Evolutionary conservation across 192 early-diverging fungal species (phyloP), one percentile per base, ranked within the genome.

Genomic region (Gryganskiella cystojenkinii): DNA sequence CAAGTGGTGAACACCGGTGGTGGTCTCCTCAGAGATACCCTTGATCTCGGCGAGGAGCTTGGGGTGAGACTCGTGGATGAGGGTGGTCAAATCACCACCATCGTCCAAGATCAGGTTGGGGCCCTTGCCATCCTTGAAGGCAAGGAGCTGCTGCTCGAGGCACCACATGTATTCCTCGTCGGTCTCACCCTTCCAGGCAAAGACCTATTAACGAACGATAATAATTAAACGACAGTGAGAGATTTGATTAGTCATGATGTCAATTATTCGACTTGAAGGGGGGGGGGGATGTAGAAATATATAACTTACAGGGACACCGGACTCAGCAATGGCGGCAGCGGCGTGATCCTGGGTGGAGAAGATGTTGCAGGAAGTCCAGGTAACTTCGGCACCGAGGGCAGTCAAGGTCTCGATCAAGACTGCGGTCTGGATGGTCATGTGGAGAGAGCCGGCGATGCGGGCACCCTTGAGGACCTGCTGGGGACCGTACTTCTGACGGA

Each of bases 261-360:
- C 46, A 47, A 14, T 9, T 47, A 7, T n/a, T n/a, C n/a, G n/a
- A n/a, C n/a, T n/a, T n/a, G n/a, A n/a, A n/a, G n/a, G n/a, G n/a
- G n/a, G n/a, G n/a, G n/a, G n/a, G n/a, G n/a, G n/a, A n/a, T n/a
- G n/a, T 24, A 40, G 44, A 11, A 13, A 45, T 37, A 59, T 61
- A 47, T n/a, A 10, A 57, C 61, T 35, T 71, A 99, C 97, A 60
- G 97, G 96, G 71, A 98, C 92, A 69, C 95, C 95, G 73, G 95
- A 90, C 74, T 91, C 94, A 68, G 97, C 97, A 70, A 99, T 99
- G 81, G 96, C 97, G 68, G 97, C 95, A 46, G 97, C 97, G 58
- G 97, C 97, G 80, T 99, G 97, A 86, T 99, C 96, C 86, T 99
- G 97, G 65, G 97, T 99, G 56, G 95, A 97, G 93, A 99, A 98